Base-by-base conservation (phyloP, 345 rosid species). In the Eucalyptus cladocalyx region DNA sequence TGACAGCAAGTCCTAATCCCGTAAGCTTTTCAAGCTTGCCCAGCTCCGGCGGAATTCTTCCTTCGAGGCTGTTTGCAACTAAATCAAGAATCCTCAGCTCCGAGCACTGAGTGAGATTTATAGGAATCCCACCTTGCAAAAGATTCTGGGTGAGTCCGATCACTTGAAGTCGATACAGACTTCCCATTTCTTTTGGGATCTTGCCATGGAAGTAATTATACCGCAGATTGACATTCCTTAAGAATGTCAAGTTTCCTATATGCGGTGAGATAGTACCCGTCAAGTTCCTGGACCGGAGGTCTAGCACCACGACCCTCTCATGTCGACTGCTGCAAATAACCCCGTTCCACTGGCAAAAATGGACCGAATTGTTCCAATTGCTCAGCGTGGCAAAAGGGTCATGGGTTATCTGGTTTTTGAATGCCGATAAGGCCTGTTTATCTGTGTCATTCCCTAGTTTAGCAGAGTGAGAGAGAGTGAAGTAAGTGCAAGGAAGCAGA, bases 201-300 rank as follows among this genome's bases (percentile, higher is more conserved):
- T 90, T 28, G 3, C 89, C 89, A 15, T 88, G 72, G 87, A 92
- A 90, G 80, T 58, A 86, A 87, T 92, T 92, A 13, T 87, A 81
- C 37, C 87, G 34, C 5, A 92, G 90, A 47, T 60, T 14, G 45
- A 92, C 50, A 9, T 19, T 42, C 58, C 88, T 76, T 14, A 90
- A 67, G 62, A 92, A 92, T 86, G 90, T 85, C 48, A 92, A 49
- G 90, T 92, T 92, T 65, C 93, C 92, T 32, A 90, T 51, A 40
- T 86, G n/a, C 26, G 93, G 89, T 21, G 93, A 76, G 48, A 92
- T 80, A 2, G 92, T 72, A 15, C 93, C 93, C 40, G 90, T 54
- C 87, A 92, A 87, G 87, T 89, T 89, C 80, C 30, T 42, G 53
- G 50, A 37, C 12, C 42, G 5, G 53, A 92, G 89, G 88, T 86